Evolutionary conservation across 1,284 basidiomycete genomes (phyloP), one percentile per base, ranked within the genome.

Genomic region (Trichosporon inkin): DNA sequence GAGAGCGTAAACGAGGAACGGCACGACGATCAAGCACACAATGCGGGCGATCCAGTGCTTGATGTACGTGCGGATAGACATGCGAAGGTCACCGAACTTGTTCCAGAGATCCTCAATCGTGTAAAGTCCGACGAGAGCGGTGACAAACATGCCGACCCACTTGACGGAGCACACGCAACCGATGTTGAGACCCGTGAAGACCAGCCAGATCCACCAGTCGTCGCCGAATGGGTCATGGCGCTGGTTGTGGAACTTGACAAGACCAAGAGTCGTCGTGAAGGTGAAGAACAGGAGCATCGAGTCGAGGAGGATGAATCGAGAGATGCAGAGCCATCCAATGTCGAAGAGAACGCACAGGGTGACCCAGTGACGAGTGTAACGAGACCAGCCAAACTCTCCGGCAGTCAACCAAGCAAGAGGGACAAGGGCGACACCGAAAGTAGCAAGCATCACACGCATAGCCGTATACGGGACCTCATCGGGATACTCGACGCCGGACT

Each of bases 211-310:
- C 93, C 94, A 99, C 95, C 95, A 99, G 72, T 94, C 90, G 65
- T 89, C 82, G 34, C 89, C 88, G 76, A 99, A 99, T 0, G 94
- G 85, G 65, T 88, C 86, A 70, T 88, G 88, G 81, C 95, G 91
- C 78, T 96, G 89, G 74, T 95, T 95, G 77, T 97, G 92, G 80
- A 99, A 98, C 78, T 94, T 97, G 60, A 92, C 87, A 56, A 99
- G 82, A 75, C 89, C 93, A 78, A 96, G 94, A 64, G 95, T 89
- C 36, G 94, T 95, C 71, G 91, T 88, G 80, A 97, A 93, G 28
- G 95, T 99, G 81, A 99, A 99, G 83, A 94, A 96, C 49, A 99
- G 82, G 11, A 99, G 82, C 92, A 99, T 97, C 28, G 95, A 94
- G 76, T 99, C 95, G 71, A 99, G 83, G 56, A 99, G 85, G 79